Evolutionary conservation across 2,329 filamentous ascomycete species (phyloP).

Genomic region (Fusarium oxysporum): DNA sequence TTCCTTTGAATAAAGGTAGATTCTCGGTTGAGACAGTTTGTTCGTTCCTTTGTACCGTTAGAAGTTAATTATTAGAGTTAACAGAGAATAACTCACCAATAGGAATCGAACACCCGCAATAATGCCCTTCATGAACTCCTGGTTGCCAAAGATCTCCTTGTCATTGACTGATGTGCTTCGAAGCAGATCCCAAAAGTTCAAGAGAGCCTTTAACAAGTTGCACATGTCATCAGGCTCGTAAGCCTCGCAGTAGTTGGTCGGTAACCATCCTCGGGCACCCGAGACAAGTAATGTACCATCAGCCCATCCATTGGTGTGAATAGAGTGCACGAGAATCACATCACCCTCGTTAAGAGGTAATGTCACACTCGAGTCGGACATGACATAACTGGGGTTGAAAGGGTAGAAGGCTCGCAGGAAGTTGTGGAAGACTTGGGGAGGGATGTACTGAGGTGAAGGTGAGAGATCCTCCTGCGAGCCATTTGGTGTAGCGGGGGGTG

Average conservation of each 20-base stretch:
- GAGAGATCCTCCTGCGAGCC: constrained; percentile 70
- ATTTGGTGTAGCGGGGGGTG: constrained; percentile 80
- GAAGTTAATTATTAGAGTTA: neutral
- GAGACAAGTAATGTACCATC: constrained; percentile 91
- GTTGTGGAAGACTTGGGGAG: constrained; percentile 84
- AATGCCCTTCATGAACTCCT: constrained; percentile 93
- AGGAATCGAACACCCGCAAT: constrained; percentile 93
- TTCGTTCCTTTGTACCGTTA: constrained; percentile 74
- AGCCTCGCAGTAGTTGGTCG: constrained; percentile 97
- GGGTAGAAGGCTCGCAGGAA: constrained; percentile 95
- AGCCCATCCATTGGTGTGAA: constrained; percentile 98
- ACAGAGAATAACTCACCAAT: constrained; percentile 70
- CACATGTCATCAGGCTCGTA: constrained; percentile 92
- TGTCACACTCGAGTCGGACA: constrained; percentile 88
- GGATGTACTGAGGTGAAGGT: constrained; percentile 51
- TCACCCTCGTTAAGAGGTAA: constrained; percentile 90
- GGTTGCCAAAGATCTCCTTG: constrained; percentile 83
- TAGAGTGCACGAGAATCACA: constrained; percentile 92
- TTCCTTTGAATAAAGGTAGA: constrained; percentile 79
- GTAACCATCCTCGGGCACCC: constrained; percentile 92
- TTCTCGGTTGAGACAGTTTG: constrained; percentile 87
- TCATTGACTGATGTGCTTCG: constrained; percentile 81
- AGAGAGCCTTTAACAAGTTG: constrained; percentile 84
- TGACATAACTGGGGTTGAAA: constrained; percentile 82
- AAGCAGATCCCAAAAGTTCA: constrained; percentile 93